These are phyloP conservation scores for Leishmania tarentolae DNA, from an alignment of 208 protist genomes.

Conservation along the genomic window DNA sequence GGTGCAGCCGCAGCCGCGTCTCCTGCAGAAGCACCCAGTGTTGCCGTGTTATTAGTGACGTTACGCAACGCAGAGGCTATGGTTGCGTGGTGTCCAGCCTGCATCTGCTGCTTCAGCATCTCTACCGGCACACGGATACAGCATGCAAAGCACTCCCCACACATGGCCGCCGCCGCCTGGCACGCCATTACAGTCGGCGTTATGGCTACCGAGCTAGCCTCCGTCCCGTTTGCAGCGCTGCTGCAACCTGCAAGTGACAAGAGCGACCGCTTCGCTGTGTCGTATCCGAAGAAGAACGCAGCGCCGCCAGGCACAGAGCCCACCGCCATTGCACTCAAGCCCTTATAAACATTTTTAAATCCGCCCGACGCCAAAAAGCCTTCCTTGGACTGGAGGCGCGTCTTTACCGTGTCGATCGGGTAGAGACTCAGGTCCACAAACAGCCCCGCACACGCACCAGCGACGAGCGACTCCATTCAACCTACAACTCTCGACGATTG, in stretches of 20 bases:
- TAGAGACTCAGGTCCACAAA: constrained; percentile 90
- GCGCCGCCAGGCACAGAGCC: constrained; percentile 90
- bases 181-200: constrained; percentile 25
- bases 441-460: constrained; percentile 85
- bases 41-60: constrained; percentile 53
- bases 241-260: constrained; percentile 1
- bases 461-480: constrained; percentile 75
- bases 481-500: not conserved
- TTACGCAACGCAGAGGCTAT: constrained; percentile 37
- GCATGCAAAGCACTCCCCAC: constrained; percentile 84
- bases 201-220: constrained; percentile 1
- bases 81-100: constrained; percentile 65
- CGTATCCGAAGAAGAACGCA: constrained; percentile 90
- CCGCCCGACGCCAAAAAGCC: constrained; percentile 85
- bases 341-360: constrained; percentile 85
- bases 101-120: constrained; percentile 92
- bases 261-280: constrained; percentile 34
- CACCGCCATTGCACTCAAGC: constrained; percentile 80
- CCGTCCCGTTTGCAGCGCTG: not conserved
- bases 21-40: not conserved
- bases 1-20: not conserved
- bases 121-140: constrained; percentile 90
- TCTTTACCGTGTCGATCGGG: constrained; percentile 95
- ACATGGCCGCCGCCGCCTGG: constrained; percentile 69
- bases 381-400: constrained; percentile 80